Conservation (phyloP, 805 yeast species). For the Aciculoconidium aculeatum region DNA sequence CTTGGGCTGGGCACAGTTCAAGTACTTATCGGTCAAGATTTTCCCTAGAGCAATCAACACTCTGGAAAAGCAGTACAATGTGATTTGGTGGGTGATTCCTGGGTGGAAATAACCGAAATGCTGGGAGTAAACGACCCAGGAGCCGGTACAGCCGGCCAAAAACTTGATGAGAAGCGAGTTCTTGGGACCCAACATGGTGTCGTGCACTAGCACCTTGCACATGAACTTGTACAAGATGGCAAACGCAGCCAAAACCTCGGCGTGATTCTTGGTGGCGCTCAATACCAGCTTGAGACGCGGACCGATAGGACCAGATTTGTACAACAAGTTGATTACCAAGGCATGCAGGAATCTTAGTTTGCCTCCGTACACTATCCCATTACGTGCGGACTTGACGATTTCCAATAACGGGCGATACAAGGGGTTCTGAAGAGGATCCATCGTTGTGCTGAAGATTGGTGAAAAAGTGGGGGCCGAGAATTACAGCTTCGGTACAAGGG, state of each 20-base stretch:
- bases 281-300: conserved; percentile 44
- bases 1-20: conserved; percentile 31
- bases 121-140: conserved; percentile 40
- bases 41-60: conserved; percentile 59
- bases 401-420: conserved; percentile 28
- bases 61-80: conserved; percentile 66
- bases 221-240: conserved; percentile 47
- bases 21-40: conserved; percentile 36
- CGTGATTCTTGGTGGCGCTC: conserved; percentile 50
- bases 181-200: conserved; percentile 28
- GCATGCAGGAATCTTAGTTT: conserved; percentile 60
- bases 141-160: conserved; percentile 35
- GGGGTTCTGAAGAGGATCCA: conserved; percentile 15
- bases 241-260: conserved; percentile 48
- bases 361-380: conserved; percentile 57
- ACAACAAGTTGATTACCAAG: conserved; percentile 52
- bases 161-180: conserved; percentile 24
- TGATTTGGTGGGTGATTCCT: conserved; percentile 64
- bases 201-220: conserved; percentile 24
- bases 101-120: conserved; percentile 39
- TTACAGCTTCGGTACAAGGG: conserved; percentile 1
- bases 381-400: conserved; percentile 31
- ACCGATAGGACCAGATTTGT: conserved; percentile 43
- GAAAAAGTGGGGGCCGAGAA: too few relatives aligned
- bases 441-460: conserved; percentile 11